Percentiles rank a stretch among this genome's conserved stretches.
phyloP scores from a whole-genome alignment of 768 basidiomycete genomes.

The Boletus sp. region DNA sequence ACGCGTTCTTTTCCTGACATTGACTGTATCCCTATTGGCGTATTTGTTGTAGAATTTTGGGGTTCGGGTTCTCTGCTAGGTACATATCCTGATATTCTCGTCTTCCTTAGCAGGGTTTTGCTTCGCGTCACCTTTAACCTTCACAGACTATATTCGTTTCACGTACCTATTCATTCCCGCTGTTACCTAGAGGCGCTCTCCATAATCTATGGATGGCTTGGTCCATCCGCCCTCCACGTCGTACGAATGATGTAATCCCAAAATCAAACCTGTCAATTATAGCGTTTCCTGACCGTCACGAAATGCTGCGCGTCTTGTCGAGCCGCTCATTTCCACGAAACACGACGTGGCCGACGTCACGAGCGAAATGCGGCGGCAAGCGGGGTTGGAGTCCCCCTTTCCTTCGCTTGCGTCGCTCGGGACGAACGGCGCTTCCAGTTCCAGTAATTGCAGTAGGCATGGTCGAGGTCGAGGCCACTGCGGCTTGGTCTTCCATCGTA shows the following conservation, averaged over 20 bases:
- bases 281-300: not conserved
- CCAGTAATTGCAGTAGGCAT: not conserved
- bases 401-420: constrained; percentile 7
- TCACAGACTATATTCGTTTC: not conserved
- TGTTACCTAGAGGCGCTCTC: not conserved
- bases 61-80: not conserved
- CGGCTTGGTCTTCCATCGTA: not conserved
- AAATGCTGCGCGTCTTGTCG: not conserved
- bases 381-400: constrained; percentile 35
- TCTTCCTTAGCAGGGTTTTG: not conserved
- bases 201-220: not conserved
- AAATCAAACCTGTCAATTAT: not conserved
- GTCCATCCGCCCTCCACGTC: not conserved
- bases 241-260: not conserved
- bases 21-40: constrained; percentile 11
- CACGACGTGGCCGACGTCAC: constrained; percentile 62
- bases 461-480: not conserved
- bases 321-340: constrained; percentile 62
- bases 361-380: constrained; percentile 59
- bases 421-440: not conserved
- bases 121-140: constrained; percentile 2
- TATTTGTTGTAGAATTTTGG: constrained; percentile 20
- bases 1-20: constrained; percentile 18
- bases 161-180: not conserved
- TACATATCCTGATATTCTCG: not conserved